These are phyloP conservation scores for Phallus indusiatus DNA, from an alignment of 768 basidiomycete species.

Conservation along the genomic window DNA sequence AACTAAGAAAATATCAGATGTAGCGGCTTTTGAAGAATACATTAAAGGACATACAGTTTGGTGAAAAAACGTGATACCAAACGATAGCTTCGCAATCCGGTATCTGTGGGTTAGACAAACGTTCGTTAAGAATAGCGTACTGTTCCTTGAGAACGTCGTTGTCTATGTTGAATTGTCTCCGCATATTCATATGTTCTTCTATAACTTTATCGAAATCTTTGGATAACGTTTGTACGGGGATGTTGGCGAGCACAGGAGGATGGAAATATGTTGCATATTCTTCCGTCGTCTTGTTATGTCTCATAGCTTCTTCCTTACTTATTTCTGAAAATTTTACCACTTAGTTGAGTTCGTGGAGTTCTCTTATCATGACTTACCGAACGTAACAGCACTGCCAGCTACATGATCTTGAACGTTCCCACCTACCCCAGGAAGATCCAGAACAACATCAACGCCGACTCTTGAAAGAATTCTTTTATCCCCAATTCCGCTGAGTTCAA, in stretches of 20 bases:
- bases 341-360: neutral
- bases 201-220: neutral
- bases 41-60: too few relatives aligned
- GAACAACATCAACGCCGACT: constrained; percentile 20
- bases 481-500: constrained; percentile 33
- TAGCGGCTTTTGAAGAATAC: too few relatives aligned
- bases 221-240: neutral
- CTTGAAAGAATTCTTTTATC: constrained; percentile 21
- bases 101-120: too few relatives aligned
- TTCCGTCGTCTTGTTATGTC: neutral
- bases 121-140: too few relatives aligned
- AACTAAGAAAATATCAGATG: too few relatives aligned
- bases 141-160: too few relatives aligned
- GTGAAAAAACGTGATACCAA: too few relatives aligned
- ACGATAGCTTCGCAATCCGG: too few relatives aligned
- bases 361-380: neutral
- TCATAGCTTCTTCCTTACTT: too few relatives aligned
- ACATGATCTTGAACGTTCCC: constrained; percentile 28
- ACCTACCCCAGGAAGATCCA: constrained; percentile 31
- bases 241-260: neutral
- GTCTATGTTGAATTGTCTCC: too few relatives aligned
- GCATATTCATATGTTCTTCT: too few relatives aligned
- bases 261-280: neutral
- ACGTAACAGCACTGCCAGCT: neutral
- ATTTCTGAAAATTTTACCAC: neutral